These are phyloP conservation scores for Phialemoniopsis sp. DNA, from an alignment of 2,329 filamentous ascomycete species.

Conservation along the genomic window DNA sequence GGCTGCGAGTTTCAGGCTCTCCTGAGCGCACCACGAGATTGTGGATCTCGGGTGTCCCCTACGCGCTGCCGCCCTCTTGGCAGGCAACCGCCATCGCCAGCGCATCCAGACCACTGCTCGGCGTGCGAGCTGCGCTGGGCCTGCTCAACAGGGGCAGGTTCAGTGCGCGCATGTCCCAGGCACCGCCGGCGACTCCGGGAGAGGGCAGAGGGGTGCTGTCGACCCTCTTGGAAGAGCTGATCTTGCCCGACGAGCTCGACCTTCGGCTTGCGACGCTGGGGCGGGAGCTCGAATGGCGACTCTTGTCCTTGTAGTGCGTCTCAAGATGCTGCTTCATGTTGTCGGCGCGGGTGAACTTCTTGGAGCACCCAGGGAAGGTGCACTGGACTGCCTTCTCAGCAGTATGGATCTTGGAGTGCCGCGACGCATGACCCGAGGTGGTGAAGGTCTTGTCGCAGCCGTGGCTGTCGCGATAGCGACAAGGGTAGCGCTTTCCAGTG, in stretches of 20 bases:
- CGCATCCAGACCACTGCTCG: conserved; percentile 50
- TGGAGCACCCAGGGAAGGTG: conserved; percentile 66
- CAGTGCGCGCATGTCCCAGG: conserved; percentile 44
- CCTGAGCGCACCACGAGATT: no score
- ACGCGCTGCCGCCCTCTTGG: conserved; percentile 31
- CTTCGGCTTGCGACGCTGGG: conserved; percentile 14
- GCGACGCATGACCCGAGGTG: conserved; percentile 79
- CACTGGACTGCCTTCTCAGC: conserved; percentile 73
- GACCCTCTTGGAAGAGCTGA: conserved; percentile 12
- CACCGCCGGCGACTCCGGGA: conserved; percentile 24
- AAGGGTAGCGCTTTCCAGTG: conserved; percentile 66
- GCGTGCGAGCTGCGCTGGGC: conserved; percentile 35
- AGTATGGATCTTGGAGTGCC: conserved; percentile 80
- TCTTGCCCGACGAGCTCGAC: conserved; percentile 20
- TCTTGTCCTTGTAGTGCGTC: conserved; percentile 67
- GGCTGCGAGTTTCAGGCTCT: no score
- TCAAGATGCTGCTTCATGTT: conserved; percentile 86
- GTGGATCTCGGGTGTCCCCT: no score
- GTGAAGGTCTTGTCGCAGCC: conserved; percentile 78
- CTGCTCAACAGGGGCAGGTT: conserved; percentile 39
- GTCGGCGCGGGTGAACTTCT: conserved; percentile 77
- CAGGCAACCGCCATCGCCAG: conserved; percentile 51
- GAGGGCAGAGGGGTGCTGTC: conserved; percentile 24
- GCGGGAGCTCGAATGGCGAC: conserved; percentile 32
- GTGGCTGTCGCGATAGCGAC: conserved; percentile 66